Evolutionary conservation across 1,284 basidiomycete genomes (phyloP), one percentile per base, ranked within the genome.

Genomic region (Ceratobasidium sp.): DNA sequence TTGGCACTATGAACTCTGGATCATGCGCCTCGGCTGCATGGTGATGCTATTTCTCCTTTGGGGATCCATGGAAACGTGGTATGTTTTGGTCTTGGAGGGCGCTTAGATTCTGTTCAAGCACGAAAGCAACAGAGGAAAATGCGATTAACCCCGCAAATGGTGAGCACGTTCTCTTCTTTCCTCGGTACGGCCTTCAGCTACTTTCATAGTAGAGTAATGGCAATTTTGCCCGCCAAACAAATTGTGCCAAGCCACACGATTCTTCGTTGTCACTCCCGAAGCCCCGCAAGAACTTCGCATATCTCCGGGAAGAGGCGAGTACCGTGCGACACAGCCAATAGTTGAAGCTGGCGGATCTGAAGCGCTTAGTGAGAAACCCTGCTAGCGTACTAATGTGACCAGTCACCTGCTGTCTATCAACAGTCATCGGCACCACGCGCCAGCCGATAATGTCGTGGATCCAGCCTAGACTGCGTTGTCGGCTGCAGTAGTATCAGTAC

Each of bases 271-370:
- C 53, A 27, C 31, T 24, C 43, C 29, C 29, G 69, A 51, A 51
- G 58, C 5, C 22, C 39, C 69, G 69, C 69, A 41, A 48, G 34
- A 71, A 71, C 54, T 53, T 71, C 66, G 66, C 69, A 34, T 22
- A 51, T 61, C 58, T n/a, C 41, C 69, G 69, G 69, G 46, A 39
- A n/a, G 31, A 24, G 34, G 2, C 58, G n/a, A 19, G 43, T 13
- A 41, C 24, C 46, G 34, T 13, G 46, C 22, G 22, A 19, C 22
- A 19, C 31, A 29, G 24, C 58, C 29, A 49, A 64, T 61, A 19
- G 37, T 9, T 48, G 13, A 51, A n/a, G 43, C 27, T 61, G 46
- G 34, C 53, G 27, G 22, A 8, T 16, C 41, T 59, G 19, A n/a
- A 1, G 24, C 41, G 24, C 22, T 39, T 29, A 19, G 37, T 41